phyloP scores from a whole-genome alignment of 768 basidiomycete genomes.

The Amanita rubescens region DNA sequence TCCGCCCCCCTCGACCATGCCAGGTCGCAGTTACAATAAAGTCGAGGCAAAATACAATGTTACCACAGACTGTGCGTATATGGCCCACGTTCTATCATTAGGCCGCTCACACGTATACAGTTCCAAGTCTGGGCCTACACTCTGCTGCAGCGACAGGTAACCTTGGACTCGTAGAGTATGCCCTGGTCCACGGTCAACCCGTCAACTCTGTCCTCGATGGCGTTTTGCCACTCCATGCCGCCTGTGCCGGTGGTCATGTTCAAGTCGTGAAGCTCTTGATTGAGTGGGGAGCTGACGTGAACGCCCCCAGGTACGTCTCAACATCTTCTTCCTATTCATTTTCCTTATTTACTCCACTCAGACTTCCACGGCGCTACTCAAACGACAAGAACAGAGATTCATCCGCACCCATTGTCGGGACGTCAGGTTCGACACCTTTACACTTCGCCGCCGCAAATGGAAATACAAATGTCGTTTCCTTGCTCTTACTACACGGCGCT shows the following conservation, averaged over 20 bases:
- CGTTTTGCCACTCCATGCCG: slow-evolving; percentile 94
- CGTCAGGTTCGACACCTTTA: slow-evolving; percentile 87
- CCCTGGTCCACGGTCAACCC: slow-evolving; percentile 89
- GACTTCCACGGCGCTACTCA: slow-evolving; percentile 69
- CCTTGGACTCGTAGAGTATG: slow-evolving; percentile 88
- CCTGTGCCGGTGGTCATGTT: slow-evolving; percentile 85
- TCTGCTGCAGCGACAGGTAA: slow-evolving; percentile 80
- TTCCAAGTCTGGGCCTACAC: slow-evolving; percentile 71
- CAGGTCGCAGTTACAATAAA: slow-evolving; percentile 40
- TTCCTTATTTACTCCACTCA: slow-evolving; percentile 20
- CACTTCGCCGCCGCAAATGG: slow-evolving; percentile 98
- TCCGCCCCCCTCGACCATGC: slow-evolving; percentile 30
- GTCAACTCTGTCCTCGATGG: slow-evolving; percentile 95
- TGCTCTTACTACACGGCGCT: slow-evolving; percentile 82
- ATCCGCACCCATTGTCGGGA: slow-evolving; percentile 65
- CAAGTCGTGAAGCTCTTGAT: slow-evolving; percentile 84
- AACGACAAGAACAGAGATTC: slow-evolving; percentile 59
- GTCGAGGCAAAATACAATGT: slow-evolving; percentile 53
- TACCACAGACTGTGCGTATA: slow-evolving; percentile 44
- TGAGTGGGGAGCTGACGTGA: slow-evolving; percentile 95
- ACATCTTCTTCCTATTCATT: slow-evolving; percentile 9
- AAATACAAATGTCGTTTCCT: slow-evolving; percentile 67
- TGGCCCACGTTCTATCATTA: background rate
- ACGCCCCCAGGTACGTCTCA: slow-evolving; percentile 72
- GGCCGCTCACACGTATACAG: slow-evolving; percentile 26